Conservation (phyloP, 768 basidiomycete genomes). For the Leccinum imitatum region DNA sequence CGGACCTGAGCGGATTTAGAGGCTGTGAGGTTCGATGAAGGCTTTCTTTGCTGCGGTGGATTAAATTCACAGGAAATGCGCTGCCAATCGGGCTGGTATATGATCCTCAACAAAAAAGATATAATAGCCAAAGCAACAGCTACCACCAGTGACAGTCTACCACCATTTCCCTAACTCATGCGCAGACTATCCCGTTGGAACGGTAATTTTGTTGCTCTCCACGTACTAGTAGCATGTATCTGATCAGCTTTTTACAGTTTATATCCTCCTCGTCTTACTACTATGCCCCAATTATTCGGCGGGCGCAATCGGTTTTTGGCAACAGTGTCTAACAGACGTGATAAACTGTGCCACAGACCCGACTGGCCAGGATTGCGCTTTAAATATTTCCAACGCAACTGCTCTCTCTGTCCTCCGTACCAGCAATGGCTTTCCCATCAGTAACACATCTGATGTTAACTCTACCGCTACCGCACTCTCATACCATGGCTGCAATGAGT, state of each 20-base stretch:
- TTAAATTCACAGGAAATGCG: no score
- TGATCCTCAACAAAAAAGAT: background rate
- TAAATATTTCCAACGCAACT: constrained; percentile 1
- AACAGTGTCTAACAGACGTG: constrained; percentile 12
- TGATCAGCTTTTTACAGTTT: constrained; percentile 7
- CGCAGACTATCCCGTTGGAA: background rate
- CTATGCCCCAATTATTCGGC: background rate
- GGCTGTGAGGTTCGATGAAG: no score
- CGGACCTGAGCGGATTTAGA: no score
- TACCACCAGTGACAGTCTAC: no score
- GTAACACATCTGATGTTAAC: background rate
- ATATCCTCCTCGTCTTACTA: background rate
- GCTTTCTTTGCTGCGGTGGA: no score
- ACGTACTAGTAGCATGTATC: background rate
- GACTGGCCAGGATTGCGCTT: constrained; percentile 1
- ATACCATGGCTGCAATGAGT: constrained; percentile 3
- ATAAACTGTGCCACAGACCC: background rate
- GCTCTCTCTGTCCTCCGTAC: constrained; percentile 19
- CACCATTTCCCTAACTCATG: constrained; percentile 1
- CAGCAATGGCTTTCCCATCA: constrained; percentile 4
- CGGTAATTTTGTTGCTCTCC: constrained; percentile 1
- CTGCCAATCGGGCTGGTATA: no score
- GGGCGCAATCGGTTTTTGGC: constrained; percentile 8
- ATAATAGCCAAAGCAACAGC: background rate
- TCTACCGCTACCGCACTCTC: constrained; percentile 13